Percentiles rank a stretch among this genome's conserved stretches.
These are phyloP conservation scores for Suillus hirtellus DNA, from an alignment of 768 basidiomycete genomes.

Conservation along the genomic window DNA sequence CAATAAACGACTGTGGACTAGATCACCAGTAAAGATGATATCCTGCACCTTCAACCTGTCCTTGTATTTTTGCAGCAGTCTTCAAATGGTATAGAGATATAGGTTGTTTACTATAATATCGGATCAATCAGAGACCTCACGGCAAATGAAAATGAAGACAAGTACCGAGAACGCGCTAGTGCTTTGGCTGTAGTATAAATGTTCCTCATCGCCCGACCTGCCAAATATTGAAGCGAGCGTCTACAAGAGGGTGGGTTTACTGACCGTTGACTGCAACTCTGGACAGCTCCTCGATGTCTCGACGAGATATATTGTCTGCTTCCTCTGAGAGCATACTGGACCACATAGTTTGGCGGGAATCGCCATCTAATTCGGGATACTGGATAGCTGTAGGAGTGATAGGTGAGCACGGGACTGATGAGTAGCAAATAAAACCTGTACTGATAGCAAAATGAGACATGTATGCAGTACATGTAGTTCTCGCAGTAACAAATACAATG, in stretches of 20 bases:
- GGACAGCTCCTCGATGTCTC: conserved; percentile 5
- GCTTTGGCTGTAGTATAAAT: conserved; percentile 1
- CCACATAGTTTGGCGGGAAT: conserved; percentile 5
- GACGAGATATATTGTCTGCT: conserved; percentile 2
- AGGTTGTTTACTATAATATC: neutral
- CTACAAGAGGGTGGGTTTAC: neutral
- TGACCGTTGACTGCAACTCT: conserved; percentile 3
- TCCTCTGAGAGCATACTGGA: conserved; percentile 4
- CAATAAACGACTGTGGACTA: neutral
- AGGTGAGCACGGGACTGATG: neutral
- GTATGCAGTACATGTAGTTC: neutral
- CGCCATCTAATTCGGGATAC: conserved; percentile 2
- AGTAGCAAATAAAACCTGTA: neutral
- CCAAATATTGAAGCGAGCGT: neutral
- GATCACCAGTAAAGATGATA: conserved; percentile 8
- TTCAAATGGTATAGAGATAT: neutral
- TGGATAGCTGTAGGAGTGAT: neutral
- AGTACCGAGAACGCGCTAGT: neutral
- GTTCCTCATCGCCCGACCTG: conserved; percentile 7
- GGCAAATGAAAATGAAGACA: neutral
- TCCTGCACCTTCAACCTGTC: conserved; percentile 5
- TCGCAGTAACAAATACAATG: conserved; percentile 4
- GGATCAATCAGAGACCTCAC: neutral
- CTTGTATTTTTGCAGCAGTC: conserved; percentile 1
- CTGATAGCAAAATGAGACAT: conserved; percentile 5